Evolutionary conservation across 768 basidiomycete genomes (phyloP), one percentile per base, ranked within the genome.

Genomic region (Russula lepida): DNA sequence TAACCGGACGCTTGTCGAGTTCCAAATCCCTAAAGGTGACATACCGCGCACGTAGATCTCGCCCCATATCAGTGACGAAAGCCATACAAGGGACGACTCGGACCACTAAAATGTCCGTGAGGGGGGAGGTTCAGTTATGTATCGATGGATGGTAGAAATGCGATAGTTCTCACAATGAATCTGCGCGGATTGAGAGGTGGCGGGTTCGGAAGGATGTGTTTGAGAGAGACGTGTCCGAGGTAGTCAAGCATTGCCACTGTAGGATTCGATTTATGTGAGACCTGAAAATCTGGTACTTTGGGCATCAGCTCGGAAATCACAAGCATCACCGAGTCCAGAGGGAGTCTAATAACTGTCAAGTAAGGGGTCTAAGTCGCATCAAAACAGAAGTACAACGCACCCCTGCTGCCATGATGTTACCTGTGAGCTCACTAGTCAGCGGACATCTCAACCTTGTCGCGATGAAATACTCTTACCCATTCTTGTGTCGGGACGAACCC

Each of bases 391-490:
- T 23, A 37, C 19, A 33, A 69, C 78, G 70, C 66, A 92, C 92
- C 95, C 95, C 79, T 95, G 92, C 67, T 95, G 91, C 95, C 95
- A 98, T 2, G 94, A 94, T 23, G 89, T 82, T 4, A 93, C 88
- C 89, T 89, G 60, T 21, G 52, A 54, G 43, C 64, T 33, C 43
- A n/a, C 13, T 12, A 28, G 27, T 68, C 33, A 63, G 54, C 21
- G n/a, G 41, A 12, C 51, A 3, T 47, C 35, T 46, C 25, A 35
- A 33, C 48, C 41, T 44, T 9, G 58, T 49, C 41, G 11, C 19
- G 43, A 50, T n/a, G 57, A 25, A 59, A 44, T n/a, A 1, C 37
- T 68, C 80, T 58, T 65, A 92, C 93, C 95, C 97, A 99, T 83
- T 93, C 92, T 71, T 97, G 92, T 3, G 93, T 97, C 12, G 97